Base-by-base conservation (phyloP, 2,329 filamentous ascomycete species). In the Paradendryphiella salina region DNA sequence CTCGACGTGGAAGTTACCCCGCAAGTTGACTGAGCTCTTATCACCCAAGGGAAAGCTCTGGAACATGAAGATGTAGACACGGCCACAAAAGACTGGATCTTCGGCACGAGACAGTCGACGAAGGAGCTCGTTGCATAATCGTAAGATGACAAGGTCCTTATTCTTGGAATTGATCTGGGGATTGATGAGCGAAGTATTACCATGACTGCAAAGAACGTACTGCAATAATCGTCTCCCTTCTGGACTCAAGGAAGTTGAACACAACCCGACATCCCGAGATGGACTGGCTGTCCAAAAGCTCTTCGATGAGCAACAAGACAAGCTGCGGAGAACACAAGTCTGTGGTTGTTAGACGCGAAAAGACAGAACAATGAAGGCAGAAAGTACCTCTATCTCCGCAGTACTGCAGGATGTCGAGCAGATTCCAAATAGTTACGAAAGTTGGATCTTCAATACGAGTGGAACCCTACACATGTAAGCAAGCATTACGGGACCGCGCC, bases 11-110 rank as follows among this genome's bases (percentile, higher is more conserved):
- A 94, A 99, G 75, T 97, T 93, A 61, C 94, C 94, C 43, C 94
- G 85, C 32, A 97, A 80, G 67, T 99, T 99, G 41, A 99, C 94
- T 0, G 94, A 96, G 71, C 94, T 97, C 71, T 93, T 94, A 74
- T 99, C 95, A 26, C 93, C 93, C 0, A 99, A 80, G 1, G 94
- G 94, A 66, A 99, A 97, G 72, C 91, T 96, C 72, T 99, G 94
- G 73, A 97, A 99, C 69, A 99, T 84, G 73, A 96, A 99, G 58
- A 99, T 96, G 73, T 97, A 97, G 20, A 99, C 94, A 32, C 94
- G 84, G 13, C 94, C 94, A 67, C 94, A 99, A 70, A 99, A 99
- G 0, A 95, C 91, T 0, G 94, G 95, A 73, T 99, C 94, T 71
- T 97, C 92, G 3, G 94, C 93, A 49, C 94, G 85, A n/a, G 94